phyloP scores from a whole-genome alignment of 2,329 filamentous ascomycete genomes.

The Nemania serpens region DNA sequence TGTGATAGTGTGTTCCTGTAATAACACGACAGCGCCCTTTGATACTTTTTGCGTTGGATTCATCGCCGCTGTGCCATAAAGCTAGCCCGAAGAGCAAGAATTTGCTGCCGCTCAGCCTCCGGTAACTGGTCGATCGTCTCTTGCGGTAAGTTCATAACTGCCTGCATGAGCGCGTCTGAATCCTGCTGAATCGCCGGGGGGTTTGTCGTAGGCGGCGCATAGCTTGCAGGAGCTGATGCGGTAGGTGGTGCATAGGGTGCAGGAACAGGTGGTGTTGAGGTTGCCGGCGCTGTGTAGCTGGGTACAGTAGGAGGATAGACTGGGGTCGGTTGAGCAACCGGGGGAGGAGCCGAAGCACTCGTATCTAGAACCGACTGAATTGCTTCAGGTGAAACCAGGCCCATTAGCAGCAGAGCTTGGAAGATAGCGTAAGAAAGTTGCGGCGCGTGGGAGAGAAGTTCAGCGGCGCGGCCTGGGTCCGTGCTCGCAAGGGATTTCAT shows the following conservation, averaged over 20 bases:
- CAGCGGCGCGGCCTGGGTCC: slow-evolving; percentile 82
- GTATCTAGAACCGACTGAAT: slow-evolving; percentile 80
- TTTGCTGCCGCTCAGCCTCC: slow-evolving; percentile 75
- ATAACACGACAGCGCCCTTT: background rate
- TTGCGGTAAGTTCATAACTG: slow-evolving; percentile 80
- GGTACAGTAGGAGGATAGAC: slow-evolving; percentile 45
- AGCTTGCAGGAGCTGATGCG: slow-evolving; percentile 42
- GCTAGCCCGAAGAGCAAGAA: slow-evolving; percentile 74
- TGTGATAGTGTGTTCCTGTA: background rate
- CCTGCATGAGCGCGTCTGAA: slow-evolving; percentile 75
- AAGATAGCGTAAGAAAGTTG: slow-evolving; percentile 95
- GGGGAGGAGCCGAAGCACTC: slow-evolving; percentile 48
- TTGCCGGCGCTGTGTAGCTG: slow-evolving; percentile 46
- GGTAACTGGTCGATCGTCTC: slow-evolving; percentile 79
- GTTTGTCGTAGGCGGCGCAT: slow-evolving; percentile 48
- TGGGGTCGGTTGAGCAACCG: slow-evolving; percentile 43
- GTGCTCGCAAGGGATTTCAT: slow-evolving; percentile 88
- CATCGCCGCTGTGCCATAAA: slow-evolving; percentile 45
- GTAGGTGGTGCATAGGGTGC: slow-evolving; percentile 52
- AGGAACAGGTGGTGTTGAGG: slow-evolving; percentile 55
- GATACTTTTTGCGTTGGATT: background rate
- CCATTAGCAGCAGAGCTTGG: slow-evolving; percentile 90
- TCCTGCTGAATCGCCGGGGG: slow-evolving; percentile 53
- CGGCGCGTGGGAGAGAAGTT: slow-evolving; percentile 84
- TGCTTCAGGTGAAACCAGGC: slow-evolving; percentile 83